Conservation (phyloP, 2,329 filamentous ascomycete genomes). For the Sodiomyces alkalinus region DNA sequence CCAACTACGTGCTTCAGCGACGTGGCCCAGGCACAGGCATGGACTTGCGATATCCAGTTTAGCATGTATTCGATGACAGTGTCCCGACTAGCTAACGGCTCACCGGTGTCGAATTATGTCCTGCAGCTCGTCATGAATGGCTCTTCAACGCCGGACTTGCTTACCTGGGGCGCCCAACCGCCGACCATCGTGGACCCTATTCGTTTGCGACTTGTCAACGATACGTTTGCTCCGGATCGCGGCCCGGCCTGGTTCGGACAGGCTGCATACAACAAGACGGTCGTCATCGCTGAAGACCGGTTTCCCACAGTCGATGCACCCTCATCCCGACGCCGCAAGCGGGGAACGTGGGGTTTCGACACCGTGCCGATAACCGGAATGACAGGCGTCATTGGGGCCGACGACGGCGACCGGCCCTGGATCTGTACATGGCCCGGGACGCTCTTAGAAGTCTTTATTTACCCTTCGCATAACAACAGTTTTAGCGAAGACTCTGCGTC, state of each 20-base stretch:
- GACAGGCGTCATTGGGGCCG: constrained; percentile 15
- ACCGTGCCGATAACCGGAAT: too few species aligned
- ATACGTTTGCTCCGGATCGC: constrained; percentile 28
- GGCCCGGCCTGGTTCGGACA: constrained; percentile 42
- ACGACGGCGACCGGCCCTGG: constrained; percentile 38
- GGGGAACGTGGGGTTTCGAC: constrained; percentile 2
- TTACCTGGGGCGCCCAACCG: constrained; percentile 39
- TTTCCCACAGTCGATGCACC: constrained; percentile 13
- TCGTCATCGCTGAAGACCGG: constrained; percentile 31
- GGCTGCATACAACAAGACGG: constrained; percentile 38
- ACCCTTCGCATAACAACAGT: constrained; percentile 35
- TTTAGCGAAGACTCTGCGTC: constrained; percentile 5
- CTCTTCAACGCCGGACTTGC: constrained; percentile 21
- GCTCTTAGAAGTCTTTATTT: constrained; percentile 40
- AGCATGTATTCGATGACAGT: constrained; percentile 29
- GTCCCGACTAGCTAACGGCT: constrained; percentile 10
- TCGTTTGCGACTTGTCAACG: constrained; percentile 32
- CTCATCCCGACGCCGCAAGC: constrained; percentile 8
- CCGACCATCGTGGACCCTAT: constrained; percentile 24
- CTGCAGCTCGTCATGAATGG: constrained; percentile 22
- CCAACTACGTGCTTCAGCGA: constrained; percentile 43
- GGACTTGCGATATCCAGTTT: constrained; percentile 44
- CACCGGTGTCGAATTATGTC: constrained; percentile 22
- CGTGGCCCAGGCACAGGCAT: constrained; percentile 37
- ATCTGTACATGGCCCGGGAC: constrained; percentile 43